Base-by-base conservation (phyloP, 192 early-diverging fungal genomes). In the Coemansia sp. region DNA sequence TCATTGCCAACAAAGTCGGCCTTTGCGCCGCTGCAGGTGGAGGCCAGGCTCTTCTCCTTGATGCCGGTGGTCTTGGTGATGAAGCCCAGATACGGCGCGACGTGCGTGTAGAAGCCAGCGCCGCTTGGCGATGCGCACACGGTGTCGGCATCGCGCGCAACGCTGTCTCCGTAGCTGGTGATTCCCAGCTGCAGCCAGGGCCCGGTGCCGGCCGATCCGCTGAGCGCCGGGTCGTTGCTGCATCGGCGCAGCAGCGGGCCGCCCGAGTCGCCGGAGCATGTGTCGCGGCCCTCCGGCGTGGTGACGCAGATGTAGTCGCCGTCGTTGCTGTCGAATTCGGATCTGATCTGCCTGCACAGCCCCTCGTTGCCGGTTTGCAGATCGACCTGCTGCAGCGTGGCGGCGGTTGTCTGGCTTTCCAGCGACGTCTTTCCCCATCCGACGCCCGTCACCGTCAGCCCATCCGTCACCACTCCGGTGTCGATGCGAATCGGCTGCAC, bases 71-170 rank as follows among this genome's bases (percentile, higher is more conserved):
- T 76, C 11, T 67, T 71, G 5, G 68, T 48, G 21, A 85, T 82
- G 56, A 69, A 85, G 48, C 67, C 68, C 43, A 85, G 10, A 61
- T 85, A 85, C 21, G 56, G 26, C 0, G 84, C 79, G 1, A 56
- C 76, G 19, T 82, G 84, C 5, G 84, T 85, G 62, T 85, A 85
- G 40, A 85, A 85, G 0, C 79, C 84, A 6, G 79, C 75, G 48
- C 84, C 79, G 58, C 79, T 74, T 4, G 67, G 19, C 5, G 73
- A 70, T 0, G 78, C 84, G 19, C 84, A 85, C 8, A 78, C 69
- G 6, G 76, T 44, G 13, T 56, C 48, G 5, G 43, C 50, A 0
- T 56, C 39, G 11, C 48, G 48, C 16, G 56, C 44, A 9, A 68
- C 49, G 42, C 69, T 76, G 38, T 85, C 79, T 15, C 84, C 84